Conservation (phyloP, 2,329 filamentous ascomycete genomes). For the Fusarium sp. region DNA sequence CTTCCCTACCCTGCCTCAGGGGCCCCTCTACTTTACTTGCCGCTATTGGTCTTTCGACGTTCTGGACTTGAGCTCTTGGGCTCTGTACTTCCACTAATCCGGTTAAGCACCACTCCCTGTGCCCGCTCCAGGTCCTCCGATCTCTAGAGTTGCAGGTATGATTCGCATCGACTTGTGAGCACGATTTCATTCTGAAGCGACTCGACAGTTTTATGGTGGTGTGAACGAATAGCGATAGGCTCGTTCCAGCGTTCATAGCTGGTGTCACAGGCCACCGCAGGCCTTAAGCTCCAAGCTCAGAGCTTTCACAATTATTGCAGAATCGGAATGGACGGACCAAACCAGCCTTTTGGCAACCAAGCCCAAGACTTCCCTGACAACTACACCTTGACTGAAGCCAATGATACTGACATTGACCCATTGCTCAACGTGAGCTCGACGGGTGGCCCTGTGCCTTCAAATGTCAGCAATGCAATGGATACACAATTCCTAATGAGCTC, state of each 20-base stretch:
- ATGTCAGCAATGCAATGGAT: slow-evolving; percentile 2
- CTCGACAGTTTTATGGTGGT: not conserved
- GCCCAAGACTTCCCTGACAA: not conserved
- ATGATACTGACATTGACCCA: slow-evolving; percentile 37
- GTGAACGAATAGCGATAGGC: not conserved
- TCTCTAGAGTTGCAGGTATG: not conserved
- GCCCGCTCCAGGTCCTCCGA: slow-evolving; percentile 1
- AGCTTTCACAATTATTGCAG: not conserved
- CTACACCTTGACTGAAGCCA: not conserved
- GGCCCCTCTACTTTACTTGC: not conserved
- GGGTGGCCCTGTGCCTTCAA: not conserved
- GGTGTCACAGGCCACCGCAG: not conserved
- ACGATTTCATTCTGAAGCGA: not conserved
- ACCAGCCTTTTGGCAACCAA: not conserved
- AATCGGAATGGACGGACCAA: slow-evolving; percentile 26
- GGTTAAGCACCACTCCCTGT: slow-evolving; percentile 13
- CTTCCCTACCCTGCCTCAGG: not conserved
- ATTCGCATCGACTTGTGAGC: slow-evolving; percentile 2
- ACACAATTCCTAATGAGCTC: slow-evolving; percentile 11
- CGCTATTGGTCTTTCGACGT: slow-evolving; percentile 5
- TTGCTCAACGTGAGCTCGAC: slow-evolving; percentile 23
- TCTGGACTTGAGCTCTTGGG: slow-evolving; percentile 6
- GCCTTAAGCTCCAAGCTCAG: not conserved
- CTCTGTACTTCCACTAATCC: slow-evolving; percentile 3
- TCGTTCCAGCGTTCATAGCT: not conserved